Percentiles rank a stretch among this genome's conserved stretches.
Evolutionary conservation across 2,329 filamentous ascomycete species (phyloP).

Genomic region (Fusarium sp.): DNA sequence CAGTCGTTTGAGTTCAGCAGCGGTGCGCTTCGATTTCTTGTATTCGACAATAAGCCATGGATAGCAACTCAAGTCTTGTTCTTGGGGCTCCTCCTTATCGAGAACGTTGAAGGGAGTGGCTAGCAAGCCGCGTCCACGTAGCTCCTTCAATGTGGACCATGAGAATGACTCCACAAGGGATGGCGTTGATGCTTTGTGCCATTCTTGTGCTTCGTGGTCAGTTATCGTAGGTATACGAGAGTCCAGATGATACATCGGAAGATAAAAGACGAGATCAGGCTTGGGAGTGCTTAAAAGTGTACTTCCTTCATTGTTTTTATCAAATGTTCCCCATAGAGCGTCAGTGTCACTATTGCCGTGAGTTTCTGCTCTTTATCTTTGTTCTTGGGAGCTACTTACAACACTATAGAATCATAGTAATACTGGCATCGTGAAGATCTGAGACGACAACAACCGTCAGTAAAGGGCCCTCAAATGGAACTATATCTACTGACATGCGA

Average conservation of each 20-base stretch:
- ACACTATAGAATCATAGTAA: background rate
- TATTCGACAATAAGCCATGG: background rate
- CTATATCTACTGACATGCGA: background rate
- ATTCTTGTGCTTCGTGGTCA: accelerated
- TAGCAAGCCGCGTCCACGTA: background rate
- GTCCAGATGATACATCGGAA: background rate
- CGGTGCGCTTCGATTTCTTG: background rate
- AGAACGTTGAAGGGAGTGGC: background rate
- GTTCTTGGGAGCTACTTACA: background rate
- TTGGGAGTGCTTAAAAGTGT: accelerated
- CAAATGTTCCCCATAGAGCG: background rate
- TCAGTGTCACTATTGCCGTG: accelerated
- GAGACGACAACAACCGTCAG: accelerated
- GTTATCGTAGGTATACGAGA: accelerated
- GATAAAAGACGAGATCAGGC: background rate
- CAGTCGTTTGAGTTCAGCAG: accelerated
- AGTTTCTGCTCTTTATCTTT: background rate
- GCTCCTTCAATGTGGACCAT: background rate
- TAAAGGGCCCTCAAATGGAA: too few species aligned
- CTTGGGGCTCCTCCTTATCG: accelerated
- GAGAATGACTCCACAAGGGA: background rate
- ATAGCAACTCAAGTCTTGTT: background rate
- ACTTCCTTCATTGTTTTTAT: background rate
- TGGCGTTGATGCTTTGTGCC: background rate
- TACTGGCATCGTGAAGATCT: background rate